phyloP scores from a whole-genome alignment of 495 filamentous ascomycete genomes.

The Mytilinidion resinicola region DNA sequence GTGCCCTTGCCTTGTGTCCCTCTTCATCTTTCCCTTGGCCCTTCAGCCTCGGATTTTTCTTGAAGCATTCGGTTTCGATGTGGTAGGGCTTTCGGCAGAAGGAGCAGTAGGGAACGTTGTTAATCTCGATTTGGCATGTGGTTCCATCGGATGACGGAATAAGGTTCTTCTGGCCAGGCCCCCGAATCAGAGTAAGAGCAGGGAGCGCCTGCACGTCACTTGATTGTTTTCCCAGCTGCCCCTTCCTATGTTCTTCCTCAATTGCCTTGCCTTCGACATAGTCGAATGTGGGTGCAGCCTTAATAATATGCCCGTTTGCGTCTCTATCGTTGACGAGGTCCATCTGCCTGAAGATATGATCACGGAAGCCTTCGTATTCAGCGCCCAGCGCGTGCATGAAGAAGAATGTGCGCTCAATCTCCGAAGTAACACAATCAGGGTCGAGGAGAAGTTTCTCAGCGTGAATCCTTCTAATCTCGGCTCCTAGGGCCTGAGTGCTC shows the following conservation, averaged over 20 bases:
- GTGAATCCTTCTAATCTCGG: too few species aligned
- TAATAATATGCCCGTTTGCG: neutral
- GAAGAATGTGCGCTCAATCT: too few species aligned
- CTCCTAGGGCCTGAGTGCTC: neutral
- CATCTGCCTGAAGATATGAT: constrained; percentile 7
- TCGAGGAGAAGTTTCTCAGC: too few species aligned
- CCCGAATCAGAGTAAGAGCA: too few species aligned
- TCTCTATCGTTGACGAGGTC: constrained; percentile 1
- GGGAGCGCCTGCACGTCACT: too few species aligned
- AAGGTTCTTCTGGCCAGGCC: too few species aligned
- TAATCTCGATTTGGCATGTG: neutral
- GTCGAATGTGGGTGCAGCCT: constrained; percentile 2
- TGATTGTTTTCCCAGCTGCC: too few species aligned
- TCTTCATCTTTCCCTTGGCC: neutral
- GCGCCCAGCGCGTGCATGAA: too few species aligned
- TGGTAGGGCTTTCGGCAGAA: neutral
- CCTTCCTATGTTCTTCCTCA: too few species aligned
- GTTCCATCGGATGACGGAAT: neutral
- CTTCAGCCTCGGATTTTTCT: neutral
- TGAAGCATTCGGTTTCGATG: neutral
- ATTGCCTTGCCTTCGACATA: constrained; percentile 3
- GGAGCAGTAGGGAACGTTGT: neutral
- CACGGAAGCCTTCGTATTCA: constrained; percentile 1
- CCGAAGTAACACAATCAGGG: too few species aligned
- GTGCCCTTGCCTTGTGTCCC: neutral